Evolutionary conservation across 805 yeast genomes (phyloP).

Genomic region (Suhomyces pyralidae): DNA sequence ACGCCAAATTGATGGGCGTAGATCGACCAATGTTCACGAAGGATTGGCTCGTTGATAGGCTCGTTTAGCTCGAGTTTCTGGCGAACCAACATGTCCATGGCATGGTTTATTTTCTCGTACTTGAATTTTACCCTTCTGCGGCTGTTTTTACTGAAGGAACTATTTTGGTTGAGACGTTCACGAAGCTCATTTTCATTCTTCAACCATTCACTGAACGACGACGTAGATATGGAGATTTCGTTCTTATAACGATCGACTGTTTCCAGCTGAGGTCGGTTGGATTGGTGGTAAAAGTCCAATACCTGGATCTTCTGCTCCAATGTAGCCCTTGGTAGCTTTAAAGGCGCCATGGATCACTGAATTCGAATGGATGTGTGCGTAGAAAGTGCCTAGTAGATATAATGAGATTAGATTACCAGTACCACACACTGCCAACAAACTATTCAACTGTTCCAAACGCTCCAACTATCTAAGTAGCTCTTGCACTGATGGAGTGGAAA

Average conservation of each 20-base stretch:
- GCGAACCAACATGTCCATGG: slow-evolving; percentile 55
- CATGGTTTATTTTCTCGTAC: slow-evolving; percentile 55
- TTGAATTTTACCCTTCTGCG: slow-evolving; percentile 50
- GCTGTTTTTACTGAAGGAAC: slow-evolving; percentile 27
- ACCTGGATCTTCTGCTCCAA: slow-evolving; percentile 58
- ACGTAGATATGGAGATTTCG: slow-evolving; percentile 54
- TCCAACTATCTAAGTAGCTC: background rate
- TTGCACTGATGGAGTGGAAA: background rate
- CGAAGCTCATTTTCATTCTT: slow-evolving; percentile 51
- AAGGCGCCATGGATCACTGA: slow-evolving; percentile 8
- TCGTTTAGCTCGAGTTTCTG: slow-evolving; percentile 41
- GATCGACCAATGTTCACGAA: slow-evolving; percentile 55
- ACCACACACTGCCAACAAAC: background rate
- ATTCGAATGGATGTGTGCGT: background rate
- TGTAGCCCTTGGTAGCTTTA: slow-evolving; percentile 48
- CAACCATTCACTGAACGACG: slow-evolving; percentile 60
- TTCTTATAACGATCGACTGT: slow-evolving; percentile 53
- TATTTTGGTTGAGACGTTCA: slow-evolving; percentile 38
- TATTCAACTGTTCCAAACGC: background rate
- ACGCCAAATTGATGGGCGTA: slow-evolving; percentile 57
- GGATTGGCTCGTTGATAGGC: slow-evolving; percentile 52
- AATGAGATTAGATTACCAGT: background rate
- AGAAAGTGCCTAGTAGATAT: background rate
- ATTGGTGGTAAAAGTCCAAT: slow-evolving; percentile 47
- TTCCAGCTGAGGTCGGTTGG: slow-evolving; percentile 53